Base-by-base conservation (phyloP, 192 early-diverging fungal genomes). In the Phycomyces nitens region DNA sequence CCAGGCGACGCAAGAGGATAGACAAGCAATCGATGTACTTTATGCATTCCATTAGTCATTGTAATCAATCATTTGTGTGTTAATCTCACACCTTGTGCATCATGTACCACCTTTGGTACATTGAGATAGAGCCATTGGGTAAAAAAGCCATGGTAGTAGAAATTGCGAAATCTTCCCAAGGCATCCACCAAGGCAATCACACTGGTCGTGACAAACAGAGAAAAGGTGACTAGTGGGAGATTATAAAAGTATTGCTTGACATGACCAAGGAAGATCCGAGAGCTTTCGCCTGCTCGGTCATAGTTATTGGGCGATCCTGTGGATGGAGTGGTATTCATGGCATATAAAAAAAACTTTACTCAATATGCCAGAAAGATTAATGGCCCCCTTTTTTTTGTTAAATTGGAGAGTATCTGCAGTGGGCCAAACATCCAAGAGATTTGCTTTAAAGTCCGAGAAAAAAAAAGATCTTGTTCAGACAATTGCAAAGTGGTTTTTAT, bases 21-120 rank as follows among this genome's bases (percentile, higher is more conserved):
- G 4, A 52, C 7, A 20, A 41, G 6, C 14, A 42, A 12, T 50
- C 60, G 42, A 23, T 62, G 60, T 16, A 62, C 60, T 62, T 15
- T 47, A 47, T 16, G 39, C 11, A 62, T 47, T 47, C 11, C 44
- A 47, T 18, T 47, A 18, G 44, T 11, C 12, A 14, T n/a, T 47
- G 12, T 14, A 47, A 18, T 47, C 8, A 7, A 42, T 42, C 14
- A 42, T 14, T 2, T 47, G 11, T n/a, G 44, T n/a, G 11, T n/a
- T 18, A 14, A 3, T 47, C 12, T 18, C 44, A n/a, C 12, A 47
- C 44, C 44, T 18, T 47, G 15, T 14, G 5, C 44, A 2, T 47
- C 12, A 11, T 47, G 2, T n/a, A 47, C 3, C 3, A 47, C 44
- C 44, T 47, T 47, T 14, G 44, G 3, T 47, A 18, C 44, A 47